These are phyloP conservation scores for Amauroascus verrucosus DNA, from an alignment of 2,329 filamentous ascomycete genomes.

Conservation along the genomic window DNA sequence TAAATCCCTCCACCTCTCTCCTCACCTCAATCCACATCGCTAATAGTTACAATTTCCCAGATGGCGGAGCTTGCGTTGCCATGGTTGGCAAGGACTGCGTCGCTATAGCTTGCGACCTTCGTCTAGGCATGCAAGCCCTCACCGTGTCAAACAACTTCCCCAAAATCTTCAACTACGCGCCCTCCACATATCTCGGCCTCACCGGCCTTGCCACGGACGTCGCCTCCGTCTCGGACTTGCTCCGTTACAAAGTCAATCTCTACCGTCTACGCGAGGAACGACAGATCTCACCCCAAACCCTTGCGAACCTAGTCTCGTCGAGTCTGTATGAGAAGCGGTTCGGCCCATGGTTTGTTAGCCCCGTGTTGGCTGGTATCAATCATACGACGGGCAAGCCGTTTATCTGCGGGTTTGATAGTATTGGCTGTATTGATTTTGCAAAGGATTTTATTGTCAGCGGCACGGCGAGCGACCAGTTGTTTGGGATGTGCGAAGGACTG, in stretches of 20 bases:
- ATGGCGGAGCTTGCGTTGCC: constrained; percentile 89
- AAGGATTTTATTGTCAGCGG: constrained; percentile 99
- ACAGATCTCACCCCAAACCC: constrained; percentile 84
- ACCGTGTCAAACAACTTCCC: constrained; percentile 99
- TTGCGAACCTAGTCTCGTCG: constrained; percentile 88
- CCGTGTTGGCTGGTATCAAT: constrained; percentile 90
- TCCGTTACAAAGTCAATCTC: constrained; percentile 99
- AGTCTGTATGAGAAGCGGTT: constrained; percentile 92
- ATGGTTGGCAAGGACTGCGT: constrained; percentile 99
- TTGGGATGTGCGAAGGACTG: constrained; percentile 94
- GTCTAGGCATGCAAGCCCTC: constrained; percentile 88
- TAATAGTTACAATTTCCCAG: constrained; percentile 36
- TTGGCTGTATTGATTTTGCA: constrained; percentile 98
- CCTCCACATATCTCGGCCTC: constrained; percentile 83
- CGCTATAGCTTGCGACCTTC: constrained; percentile 96
- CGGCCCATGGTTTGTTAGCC: constrained; percentile 90
- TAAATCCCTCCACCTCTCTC: constrained; percentile 10
- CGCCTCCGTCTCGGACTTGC: constrained; percentile 84
- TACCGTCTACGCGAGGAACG: constrained; percentile 98
- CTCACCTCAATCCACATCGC: background rate
- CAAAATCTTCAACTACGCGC: constrained; percentile 95
- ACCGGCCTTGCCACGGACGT: constrained; percentile 96
- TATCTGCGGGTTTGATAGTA: constrained; percentile 98
- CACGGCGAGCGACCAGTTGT: constrained; percentile 92
- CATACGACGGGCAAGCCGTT: constrained; percentile 90